phyloP scores from a whole-genome alignment of 2,329 filamentous ascomycete genomes.

The Zarea fungicola region DNA sequence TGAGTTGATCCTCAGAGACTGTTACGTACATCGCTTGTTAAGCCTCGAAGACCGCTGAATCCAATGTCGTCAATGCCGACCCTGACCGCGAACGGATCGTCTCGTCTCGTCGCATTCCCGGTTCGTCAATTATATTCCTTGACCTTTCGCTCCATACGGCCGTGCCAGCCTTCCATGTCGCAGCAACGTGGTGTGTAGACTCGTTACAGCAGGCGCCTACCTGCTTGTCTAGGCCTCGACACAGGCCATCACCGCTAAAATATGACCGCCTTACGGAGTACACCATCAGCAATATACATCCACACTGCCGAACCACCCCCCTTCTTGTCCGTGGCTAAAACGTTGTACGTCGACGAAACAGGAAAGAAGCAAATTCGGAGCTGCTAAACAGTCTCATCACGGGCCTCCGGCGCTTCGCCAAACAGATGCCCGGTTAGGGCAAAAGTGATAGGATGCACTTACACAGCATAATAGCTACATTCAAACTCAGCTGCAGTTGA shows the following conservation, averaged over 20 bases:
- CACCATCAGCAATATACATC: background rate
- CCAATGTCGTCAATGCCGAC: too few relatives aligned
- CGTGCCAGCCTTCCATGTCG: background rate
- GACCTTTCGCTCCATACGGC: too few relatives aligned
- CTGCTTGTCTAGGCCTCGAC: background rate
- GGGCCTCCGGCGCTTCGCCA: constrained; percentile 7
- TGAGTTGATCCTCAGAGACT: too few relatives aligned
- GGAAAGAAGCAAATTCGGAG: background rate
- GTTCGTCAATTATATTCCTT: too few relatives aligned
- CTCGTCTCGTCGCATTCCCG: too few relatives aligned
- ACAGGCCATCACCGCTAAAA: background rate
- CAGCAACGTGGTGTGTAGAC: background rate
- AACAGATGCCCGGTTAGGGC: constrained; percentile 4
- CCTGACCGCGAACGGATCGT: too few relatives aligned
- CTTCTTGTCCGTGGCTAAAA: background rate
- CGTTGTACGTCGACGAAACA: constrained; percentile 1
- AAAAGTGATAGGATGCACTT: background rate
- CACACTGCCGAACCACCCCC: background rate
- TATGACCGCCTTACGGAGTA: too few relatives aligned
- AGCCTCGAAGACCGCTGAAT: too few relatives aligned
- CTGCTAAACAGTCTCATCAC: background rate
- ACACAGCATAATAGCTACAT: too few relatives aligned
- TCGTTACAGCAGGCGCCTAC: constrained; percentile 5
- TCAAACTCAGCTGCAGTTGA: background rate
- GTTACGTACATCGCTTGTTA: too few relatives aligned